Percentiles rank a stretch among this genome's conserved stretches.
Conservation (phyloP, 495 filamentous ascomycete species). For the Pyrenopolyporus hunteri region DNA sequence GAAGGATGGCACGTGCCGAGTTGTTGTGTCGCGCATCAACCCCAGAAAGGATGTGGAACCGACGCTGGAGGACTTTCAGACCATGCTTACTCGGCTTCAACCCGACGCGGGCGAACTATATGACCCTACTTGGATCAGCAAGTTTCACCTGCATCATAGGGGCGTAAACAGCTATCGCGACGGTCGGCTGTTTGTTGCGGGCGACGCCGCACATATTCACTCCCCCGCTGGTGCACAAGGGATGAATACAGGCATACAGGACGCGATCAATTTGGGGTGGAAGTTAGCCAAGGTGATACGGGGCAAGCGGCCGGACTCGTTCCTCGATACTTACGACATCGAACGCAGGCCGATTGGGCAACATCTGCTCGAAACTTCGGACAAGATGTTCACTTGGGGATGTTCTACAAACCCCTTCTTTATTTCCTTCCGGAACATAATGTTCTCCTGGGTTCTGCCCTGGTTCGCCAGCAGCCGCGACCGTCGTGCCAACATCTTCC, state of each 20-base stretch:
- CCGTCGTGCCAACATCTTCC: constrained; percentile 33
- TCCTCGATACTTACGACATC: constrained; percentile 46
- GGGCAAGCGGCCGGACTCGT: constrained; percentile 19
- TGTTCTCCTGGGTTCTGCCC: constrained; percentile 46
- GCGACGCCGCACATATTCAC: constrained; percentile 64
- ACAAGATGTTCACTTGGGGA: constrained; percentile 46
- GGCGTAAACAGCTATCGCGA: constrained; percentile 46
- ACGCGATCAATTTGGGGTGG: constrained; percentile 65
- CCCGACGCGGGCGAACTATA: constrained; percentile 42
- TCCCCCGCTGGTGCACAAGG: constrained; percentile 62
- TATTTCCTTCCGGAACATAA: constrained; percentile 39
- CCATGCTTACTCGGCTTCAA: constrained; percentile 21
- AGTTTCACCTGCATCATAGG: constrained; percentile 48
- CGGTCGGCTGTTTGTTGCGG: constrained; percentile 56
- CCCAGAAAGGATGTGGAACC: constrained; percentile 3
- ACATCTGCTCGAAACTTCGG: constrained; percentile 42
- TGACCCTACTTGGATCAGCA: constrained; percentile 47
- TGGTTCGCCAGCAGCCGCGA: constrained; percentile 33
- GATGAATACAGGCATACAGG: constrained; percentile 66
- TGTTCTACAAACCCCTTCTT: constrained; percentile 38
- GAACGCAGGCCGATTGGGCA: constrained; percentile 47
- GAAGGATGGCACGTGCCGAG: constrained; percentile 29
- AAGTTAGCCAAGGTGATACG: constrained; percentile 50
- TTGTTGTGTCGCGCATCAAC: constrained; percentile 26
- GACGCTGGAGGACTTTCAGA: constrained; percentile 26